phyloP scores from a whole-genome alignment of 2,329 filamentous ascomycete genomes.

The Corinectria fuckeliana region DNA sequence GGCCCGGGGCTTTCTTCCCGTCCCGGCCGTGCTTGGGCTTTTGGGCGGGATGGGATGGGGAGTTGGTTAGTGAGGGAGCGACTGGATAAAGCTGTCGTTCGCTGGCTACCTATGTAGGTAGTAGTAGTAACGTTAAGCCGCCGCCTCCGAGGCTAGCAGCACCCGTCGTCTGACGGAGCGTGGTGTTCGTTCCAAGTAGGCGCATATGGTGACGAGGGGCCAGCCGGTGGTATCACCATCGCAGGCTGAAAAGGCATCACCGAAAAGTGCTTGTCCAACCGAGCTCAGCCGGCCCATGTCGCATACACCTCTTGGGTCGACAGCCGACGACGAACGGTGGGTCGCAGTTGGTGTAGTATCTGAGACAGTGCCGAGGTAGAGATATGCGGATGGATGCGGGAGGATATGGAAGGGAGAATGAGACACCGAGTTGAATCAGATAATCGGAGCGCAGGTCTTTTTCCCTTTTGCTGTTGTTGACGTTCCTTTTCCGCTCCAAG shows the following conservation, averaged over 20 bases:
- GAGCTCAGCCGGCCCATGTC: too few species aligned
- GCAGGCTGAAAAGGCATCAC: neutral
- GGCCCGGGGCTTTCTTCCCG: slow-evolving; percentile 13
- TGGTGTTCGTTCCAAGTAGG: too few species aligned
- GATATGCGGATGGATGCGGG: neutral
- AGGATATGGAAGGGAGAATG: neutral
- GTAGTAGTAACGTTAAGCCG: too few species aligned
- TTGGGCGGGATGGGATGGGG: slow-evolving; percentile 9
- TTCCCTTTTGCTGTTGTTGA: neutral
- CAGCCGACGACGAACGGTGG: neutral
- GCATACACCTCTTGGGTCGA: neutral
- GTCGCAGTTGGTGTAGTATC: too few species aligned
- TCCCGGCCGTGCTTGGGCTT: slow-evolving; percentile 20
- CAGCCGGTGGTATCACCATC: slow-evolving; percentile 3
- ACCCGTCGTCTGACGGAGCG: neutral
- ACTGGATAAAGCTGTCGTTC: neutral
- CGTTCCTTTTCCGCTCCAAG: neutral
- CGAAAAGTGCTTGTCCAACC: neutral
- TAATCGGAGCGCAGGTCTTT: neutral
- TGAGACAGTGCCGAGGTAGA: neutral
- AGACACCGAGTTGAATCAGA: slow-evolving; percentile 8
- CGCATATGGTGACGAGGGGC: slow-evolving; percentile 1
- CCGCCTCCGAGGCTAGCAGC: neutral
- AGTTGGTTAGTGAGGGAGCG: neutral
- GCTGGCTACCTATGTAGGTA: too few species aligned